A percentile compares a stretch with the other conserved stretches of the same genome.
phyloP scores from a whole-genome alignment of 2,329 filamentous ascomycete genomes.

The Endocalyx cinctus region DNA sequence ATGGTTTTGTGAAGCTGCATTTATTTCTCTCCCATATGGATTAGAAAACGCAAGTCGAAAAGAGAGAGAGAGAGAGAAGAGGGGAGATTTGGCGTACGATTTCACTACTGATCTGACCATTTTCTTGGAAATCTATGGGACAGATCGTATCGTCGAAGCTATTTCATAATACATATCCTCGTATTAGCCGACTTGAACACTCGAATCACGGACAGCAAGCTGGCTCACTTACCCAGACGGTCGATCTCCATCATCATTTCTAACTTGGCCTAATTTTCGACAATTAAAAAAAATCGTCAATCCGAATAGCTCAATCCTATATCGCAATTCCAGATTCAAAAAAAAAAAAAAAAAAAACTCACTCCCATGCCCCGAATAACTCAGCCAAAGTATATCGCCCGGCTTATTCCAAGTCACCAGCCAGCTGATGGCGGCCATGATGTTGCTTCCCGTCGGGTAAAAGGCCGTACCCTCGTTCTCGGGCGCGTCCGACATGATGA shows the following conservation, averaged over 20 bases:
- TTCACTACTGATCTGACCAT: constrained; percentile 49
- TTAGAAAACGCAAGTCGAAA: no score
- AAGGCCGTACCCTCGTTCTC: constrained; percentile 28
- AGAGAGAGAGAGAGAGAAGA: no score
- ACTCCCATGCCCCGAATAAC: constrained; percentile 56
- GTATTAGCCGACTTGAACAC: no score
- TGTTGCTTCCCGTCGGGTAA: constrained; percentile 29
- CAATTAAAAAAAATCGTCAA: no score
- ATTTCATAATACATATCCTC: no score
- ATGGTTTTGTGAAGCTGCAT: constrained; percentile 44
- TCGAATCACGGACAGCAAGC: no score
- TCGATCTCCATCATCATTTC: constrained; percentile 35
- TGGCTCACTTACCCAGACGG: constrained; percentile 24
- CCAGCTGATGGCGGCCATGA: constrained; percentile 51
- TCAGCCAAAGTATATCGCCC: constrained; percentile 48
- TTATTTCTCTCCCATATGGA: no score
- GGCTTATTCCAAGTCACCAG: constrained; percentile 45
- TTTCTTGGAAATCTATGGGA: constrained; percentile 46
- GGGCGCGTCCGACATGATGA: constrained; percentile 30
- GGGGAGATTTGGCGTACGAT: constrained; percentile 27
- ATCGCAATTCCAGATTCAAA: no score
- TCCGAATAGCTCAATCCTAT: no score
- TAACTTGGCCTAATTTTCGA: constrained; percentile 43
- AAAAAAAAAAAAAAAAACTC: no score
- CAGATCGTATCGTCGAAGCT: constrained; percentile 47